These are phyloP conservation scores for Termitomyces sp. DNA, from an alignment of 1,284 basidiomycete genomes.

Conservation along the genomic window DNA sequence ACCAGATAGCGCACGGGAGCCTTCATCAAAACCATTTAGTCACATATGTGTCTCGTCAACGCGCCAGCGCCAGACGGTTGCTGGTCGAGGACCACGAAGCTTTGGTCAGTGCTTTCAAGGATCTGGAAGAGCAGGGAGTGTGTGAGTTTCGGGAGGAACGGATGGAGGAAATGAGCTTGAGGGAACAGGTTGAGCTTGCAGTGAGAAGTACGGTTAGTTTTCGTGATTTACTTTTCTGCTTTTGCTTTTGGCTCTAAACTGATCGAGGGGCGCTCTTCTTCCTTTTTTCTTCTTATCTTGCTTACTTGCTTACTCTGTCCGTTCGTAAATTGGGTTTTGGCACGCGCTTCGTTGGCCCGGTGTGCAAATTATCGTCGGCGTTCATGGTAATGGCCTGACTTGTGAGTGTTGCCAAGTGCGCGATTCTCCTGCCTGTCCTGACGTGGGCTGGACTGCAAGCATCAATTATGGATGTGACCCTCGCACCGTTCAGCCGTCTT, in stretches of 20 bases:
- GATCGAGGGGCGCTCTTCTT: background rate
- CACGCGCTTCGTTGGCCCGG: background rate
- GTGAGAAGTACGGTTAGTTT: constrained; percentile 32
- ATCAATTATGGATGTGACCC: constrained; percentile 38
- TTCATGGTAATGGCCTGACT: constrained; percentile 43
- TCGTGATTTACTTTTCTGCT: constrained; percentile 6
- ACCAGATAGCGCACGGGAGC: constrained; percentile 1
- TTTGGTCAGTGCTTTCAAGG: constrained; percentile 28
- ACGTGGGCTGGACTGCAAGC: constrained; percentile 19
- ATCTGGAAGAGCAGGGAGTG: constrained; percentile 29
- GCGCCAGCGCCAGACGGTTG: constrained; percentile 25
- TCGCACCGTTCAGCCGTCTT: constrained; percentile 31
- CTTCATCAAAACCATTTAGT: constrained; percentile 26
- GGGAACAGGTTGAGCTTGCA: constrained; percentile 32
- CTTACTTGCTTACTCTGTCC: constrained; percentile 1
- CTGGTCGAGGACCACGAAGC: constrained; percentile 26
- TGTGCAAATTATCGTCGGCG: constrained; percentile 33
- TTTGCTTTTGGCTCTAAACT: constrained; percentile 5
- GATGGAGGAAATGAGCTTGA: constrained; percentile 31
- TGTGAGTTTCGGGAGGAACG: constrained; percentile 29
- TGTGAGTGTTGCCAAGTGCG: constrained; percentile 21
- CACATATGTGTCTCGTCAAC: constrained; percentile 38
- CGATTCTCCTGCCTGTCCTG: constrained; percentile 1
- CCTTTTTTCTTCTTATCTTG: background rate
- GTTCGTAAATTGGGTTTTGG: constrained; percentile 1